Evolutionary conservation across 768 basidiomycete species (phyloP).

Genomic region (Leccinum pellstonianum): DNA sequence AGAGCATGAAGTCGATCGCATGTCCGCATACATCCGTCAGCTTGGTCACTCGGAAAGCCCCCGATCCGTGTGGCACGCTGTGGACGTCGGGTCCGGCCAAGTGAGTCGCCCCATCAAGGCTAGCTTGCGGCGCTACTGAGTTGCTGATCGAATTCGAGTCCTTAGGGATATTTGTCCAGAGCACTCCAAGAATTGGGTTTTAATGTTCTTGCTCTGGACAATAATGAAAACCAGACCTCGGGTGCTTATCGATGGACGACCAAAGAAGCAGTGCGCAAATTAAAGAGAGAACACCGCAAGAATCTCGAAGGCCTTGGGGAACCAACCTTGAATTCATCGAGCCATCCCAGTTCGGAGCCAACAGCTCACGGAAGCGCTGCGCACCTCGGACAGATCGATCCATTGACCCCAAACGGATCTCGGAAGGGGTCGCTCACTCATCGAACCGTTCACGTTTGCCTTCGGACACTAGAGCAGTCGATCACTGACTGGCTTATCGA

Average conservation of each 20-base stretch:
- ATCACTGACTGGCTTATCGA: constrained; percentile 54
- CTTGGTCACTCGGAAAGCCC: constrained; percentile 32
- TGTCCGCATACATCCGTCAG: constrained; percentile 52
- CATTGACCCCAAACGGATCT: background rate
- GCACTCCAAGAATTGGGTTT: constrained; percentile 36
- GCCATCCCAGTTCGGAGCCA: background rate
- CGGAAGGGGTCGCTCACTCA: constrained; percentile 47
- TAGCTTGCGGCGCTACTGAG: background rate
- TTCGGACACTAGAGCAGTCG: constrained; percentile 43
- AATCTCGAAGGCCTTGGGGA: background rate
- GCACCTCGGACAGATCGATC: background rate
- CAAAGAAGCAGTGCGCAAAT: constrained; percentile 21
- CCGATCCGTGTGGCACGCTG: constrained; percentile 42
- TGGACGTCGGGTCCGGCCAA: constrained; percentile 77
- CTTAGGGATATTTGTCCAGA: constrained; percentile 64
- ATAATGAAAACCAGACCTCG: constrained; percentile 53
- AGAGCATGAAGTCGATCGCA: constrained; percentile 64
- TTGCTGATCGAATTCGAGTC: constrained; percentile 2
- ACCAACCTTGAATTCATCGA: background rate
- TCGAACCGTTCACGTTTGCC: constrained; percentile 53
- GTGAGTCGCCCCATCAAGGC: constrained; percentile 32
- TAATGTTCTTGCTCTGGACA: constrained; percentile 68
- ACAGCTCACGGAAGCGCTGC: background rate
- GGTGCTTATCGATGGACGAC: constrained; percentile 51
- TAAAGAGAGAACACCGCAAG: constrained; percentile 11